These are phyloP conservation scores for Agrostemma githago DNA, from an alignment of 148 eudicot species.

Conservation along the genomic window DNA sequence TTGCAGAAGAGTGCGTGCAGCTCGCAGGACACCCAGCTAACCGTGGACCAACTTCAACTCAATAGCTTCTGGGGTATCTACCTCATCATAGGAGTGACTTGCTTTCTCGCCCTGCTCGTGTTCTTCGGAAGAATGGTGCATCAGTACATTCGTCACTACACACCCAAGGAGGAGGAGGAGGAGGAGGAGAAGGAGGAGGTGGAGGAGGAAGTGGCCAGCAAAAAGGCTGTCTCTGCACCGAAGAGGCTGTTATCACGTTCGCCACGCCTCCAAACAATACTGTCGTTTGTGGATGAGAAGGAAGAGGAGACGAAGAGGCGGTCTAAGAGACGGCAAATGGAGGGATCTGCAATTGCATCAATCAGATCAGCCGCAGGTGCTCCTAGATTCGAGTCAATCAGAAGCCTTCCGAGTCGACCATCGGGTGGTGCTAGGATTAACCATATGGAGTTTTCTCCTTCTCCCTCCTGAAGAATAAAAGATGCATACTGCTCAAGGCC, in stretches of 20 bases:
- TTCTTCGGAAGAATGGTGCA: slow-evolving; percentile 36
- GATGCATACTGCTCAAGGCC: neutral
- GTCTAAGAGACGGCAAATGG: slow-evolving; percentile 39
- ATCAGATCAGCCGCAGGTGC: slow-evolving; percentile 10
- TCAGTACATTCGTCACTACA: slow-evolving; percentile 37
- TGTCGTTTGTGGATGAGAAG: slow-evolving; percentile 60
- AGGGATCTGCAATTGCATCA: slow-evolving; percentile 24
- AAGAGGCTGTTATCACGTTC: slow-evolving; percentile 26
- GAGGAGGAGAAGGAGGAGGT: no score
- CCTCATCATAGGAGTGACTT: slow-evolving; percentile 51
- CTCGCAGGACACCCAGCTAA: slow-evolving; percentile 47
- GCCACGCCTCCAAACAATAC: slow-evolving; percentile 36
- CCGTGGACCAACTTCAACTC: slow-evolving; percentile 52
- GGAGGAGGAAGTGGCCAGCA: neutral
- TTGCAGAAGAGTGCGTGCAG: slow-evolving; percentile 64
- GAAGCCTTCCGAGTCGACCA: slow-evolving; percentile 16
- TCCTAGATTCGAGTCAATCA: slow-evolving; percentile 20
- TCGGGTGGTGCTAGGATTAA: slow-evolving; percentile 20
- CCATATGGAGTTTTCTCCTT: slow-evolving; percentile 19
- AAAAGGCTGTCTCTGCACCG: neutral
- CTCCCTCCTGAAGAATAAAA: neutral
- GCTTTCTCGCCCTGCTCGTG: slow-evolving; percentile 47
- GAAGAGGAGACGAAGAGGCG: slow-evolving; percentile 35
- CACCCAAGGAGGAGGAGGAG: slow-evolving; percentile 21
- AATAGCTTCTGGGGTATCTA: slow-evolving; percentile 82